Evolutionary conservation across 768 basidiomycete genomes (phyloP).

Genomic region (Mycena haematopus): DNA sequence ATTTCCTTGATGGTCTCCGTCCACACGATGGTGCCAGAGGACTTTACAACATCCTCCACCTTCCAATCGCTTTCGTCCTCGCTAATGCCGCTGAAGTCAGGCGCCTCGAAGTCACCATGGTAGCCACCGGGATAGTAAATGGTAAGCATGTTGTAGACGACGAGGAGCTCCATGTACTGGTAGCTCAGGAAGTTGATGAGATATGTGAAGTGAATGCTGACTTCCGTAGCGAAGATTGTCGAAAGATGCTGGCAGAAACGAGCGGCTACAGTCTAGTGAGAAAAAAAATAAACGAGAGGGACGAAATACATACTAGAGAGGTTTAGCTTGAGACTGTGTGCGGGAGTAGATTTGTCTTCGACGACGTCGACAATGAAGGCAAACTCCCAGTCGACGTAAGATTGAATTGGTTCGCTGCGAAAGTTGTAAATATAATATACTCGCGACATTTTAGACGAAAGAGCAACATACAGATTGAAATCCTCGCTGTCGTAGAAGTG

Average conservation of each 20-base stretch:
- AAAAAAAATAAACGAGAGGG: background rate
- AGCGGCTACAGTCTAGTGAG: slow-evolving; percentile 9
- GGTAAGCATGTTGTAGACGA: background rate
- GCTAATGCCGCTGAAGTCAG: background rate
- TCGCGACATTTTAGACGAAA: background rate
- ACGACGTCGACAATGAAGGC: slow-evolving; percentile 30
- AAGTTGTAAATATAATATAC: slow-evolving; percentile 11
- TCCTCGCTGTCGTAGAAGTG: slow-evolving; percentile 8
- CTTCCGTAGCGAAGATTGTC: background rate
- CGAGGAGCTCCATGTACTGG: background rate
- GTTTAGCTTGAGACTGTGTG: slow-evolving; percentile 24
- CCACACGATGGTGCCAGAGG: slow-evolving; percentile 16
- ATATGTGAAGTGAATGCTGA: slow-evolving; percentile 5
- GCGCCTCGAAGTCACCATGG: background rate
- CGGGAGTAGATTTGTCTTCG: slow-evolving; percentile 19
- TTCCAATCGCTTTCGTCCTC: background rate
- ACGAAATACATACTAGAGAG: slow-evolving; percentile 19
- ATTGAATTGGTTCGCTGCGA: background rate
- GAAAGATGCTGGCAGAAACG: slow-evolving; percentile 25
- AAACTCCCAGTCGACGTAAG: slow-evolving; percentile 23
- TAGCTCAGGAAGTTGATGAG: background rate
- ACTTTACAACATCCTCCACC: background rate
- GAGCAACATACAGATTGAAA: background rate
- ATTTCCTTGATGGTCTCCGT: slow-evolving; percentile 15
- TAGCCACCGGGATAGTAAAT: slow-evolving; percentile 5